Base-by-base conservation (phyloP, 2,329 filamentous ascomycete species). In the Trichoderma harzianum region DNA sequence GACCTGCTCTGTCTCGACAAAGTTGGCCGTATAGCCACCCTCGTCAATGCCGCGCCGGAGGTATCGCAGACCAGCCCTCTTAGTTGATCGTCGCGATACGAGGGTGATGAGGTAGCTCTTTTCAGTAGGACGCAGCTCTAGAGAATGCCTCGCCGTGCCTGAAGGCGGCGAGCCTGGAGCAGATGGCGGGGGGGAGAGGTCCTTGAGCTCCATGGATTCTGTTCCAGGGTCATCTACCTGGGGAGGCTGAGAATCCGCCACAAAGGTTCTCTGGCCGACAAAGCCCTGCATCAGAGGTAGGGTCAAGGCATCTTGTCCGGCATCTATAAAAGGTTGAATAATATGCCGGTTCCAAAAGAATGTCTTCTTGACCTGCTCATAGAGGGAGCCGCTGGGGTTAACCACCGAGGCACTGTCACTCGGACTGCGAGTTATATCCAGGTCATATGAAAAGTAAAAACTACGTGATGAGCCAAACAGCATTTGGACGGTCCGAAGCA, bases 361-460 rank as follows among this genome's bases (percentile, higher is more conserved):
- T 78, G 90, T 82, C 36, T 89, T 87, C 79, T 98, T 93, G 26
- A 91, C 94, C 72, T 89, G 86, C 74, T 89, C 89, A 79, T 93
- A 88, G 5, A 97, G 83, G 7, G 94, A 91, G 5, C 75, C 57
- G 30, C 78, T 76, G 8, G 74, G 70, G n/a, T 72, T 76, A 1
- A 75, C 61, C 14, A 77, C 53, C 18, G 73, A 63, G 0, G 76
- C 69, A 34, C 76, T 73, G 60, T 80, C 84, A 3, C 82, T 81
- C 70, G 90, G 77, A 74, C 88, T 90, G 70, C 91, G 88, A 0
- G 96, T 98, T 65, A 99, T 88, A 79, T 99, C 95, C 79, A 95
- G 88, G 75, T 99, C 96, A 80, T 99, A 98, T 0, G 95, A 95
- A 80, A 95, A 99, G 84, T 92, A 98, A 81, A 98, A 98, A 79